A percentile compares a stretch with the other conserved stretches of the same genome.
Conservation (phyloP, 2,329 filamentous ascomycete species). For the Sporothrix pallida region DNA sequence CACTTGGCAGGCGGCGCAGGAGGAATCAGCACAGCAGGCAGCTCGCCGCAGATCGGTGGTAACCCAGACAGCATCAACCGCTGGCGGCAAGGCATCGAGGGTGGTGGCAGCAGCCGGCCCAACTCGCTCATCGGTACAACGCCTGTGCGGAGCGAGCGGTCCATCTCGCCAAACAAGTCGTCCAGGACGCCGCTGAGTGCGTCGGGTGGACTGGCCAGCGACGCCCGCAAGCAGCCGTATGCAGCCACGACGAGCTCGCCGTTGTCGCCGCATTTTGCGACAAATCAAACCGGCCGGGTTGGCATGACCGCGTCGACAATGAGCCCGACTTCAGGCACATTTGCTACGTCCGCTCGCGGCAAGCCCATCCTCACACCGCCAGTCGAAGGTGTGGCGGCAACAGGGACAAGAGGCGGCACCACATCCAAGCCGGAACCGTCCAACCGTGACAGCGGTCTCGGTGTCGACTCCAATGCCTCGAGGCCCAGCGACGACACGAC, state of each 20-base stretch:
- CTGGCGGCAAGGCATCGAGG: slow-evolving; percentile 76
- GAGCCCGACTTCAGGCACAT: not conserved
- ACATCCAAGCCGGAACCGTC: not conserved
- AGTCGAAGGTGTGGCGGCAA: not conserved
- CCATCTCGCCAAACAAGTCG: slow-evolving; percentile 59
- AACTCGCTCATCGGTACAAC: slow-evolving; percentile 44
- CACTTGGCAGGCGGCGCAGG: not conserved
- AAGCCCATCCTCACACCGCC: not conserved
- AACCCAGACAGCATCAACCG: slow-evolving; percentile 78
- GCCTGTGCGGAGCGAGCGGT: slow-evolving; percentile 58
- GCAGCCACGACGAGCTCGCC: slow-evolving; percentile 38
- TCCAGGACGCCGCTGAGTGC: slow-evolving; percentile 47
- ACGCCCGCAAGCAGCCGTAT: slow-evolving; percentile 55
- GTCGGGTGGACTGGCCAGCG: slow-evolving; percentile 51
- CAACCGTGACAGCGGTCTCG: not conserved
- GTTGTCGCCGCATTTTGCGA: slow-evolving; percentile 33
- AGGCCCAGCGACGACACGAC: slow-evolving; percentile 4
- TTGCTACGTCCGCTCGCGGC: not conserved
- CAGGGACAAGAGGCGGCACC: not conserved
- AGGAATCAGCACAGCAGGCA: not conserved
- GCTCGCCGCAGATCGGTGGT: slow-evolving; percentile 36
- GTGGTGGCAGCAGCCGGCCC: slow-evolving; percentile 43
- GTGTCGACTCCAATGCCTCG: not conserved
- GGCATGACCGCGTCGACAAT: slow-evolving; percentile 44
- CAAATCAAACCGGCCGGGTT: slow-evolving; percentile 36